Percentiles rank a stretch among this genome's conserved stretches.
phyloP scores from a whole-genome alignment of 1,284 basidiomycete species.

The Moesziomyces sp. region DNA sequence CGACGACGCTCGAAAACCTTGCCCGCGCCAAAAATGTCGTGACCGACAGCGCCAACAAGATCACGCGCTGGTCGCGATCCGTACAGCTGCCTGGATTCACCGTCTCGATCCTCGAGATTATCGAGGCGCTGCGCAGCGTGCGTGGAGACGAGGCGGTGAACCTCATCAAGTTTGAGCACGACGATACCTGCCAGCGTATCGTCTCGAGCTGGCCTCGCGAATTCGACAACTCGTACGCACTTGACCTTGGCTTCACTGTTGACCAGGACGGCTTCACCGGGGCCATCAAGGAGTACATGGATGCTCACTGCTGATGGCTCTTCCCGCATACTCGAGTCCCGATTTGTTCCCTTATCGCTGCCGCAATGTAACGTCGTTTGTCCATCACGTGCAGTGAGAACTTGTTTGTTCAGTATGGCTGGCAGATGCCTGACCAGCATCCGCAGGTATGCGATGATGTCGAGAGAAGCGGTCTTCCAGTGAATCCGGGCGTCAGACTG shows the following conservation, averaged over 20 bases:
- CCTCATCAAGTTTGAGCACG: conserved; percentile 36
- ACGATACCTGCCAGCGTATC: conserved; percentile 31
- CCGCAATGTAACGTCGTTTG: neutral
- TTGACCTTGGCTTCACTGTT: conserved; percentile 23
- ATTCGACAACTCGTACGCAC: conserved; percentile 30
- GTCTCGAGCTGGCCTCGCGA: conserved; percentile 29
- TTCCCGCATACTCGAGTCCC: neutral
- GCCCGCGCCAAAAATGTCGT: conserved; percentile 20
- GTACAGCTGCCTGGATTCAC: conserved; percentile 34
- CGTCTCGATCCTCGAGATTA: conserved; percentile 17
- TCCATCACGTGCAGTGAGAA: too few relatives aligned
- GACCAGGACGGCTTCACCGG: conserved; percentile 30
- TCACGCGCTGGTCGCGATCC: conserved; percentile 16
- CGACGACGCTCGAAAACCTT: conserved; percentile 28
- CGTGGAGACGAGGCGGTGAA: conserved; percentile 19
- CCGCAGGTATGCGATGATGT: too few relatives aligned
- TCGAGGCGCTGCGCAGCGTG: conserved; percentile 28
- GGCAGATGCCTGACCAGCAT: too few relatives aligned
- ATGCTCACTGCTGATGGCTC: conserved; percentile 3
- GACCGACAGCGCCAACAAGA: conserved; percentile 3
- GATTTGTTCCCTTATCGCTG: neutral
- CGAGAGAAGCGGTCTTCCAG: too few relatives aligned
- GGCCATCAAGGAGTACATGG: conserved; percentile 30
- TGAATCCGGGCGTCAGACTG: too few relatives aligned
- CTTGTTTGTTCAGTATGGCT: too few relatives aligned